phyloP scores from a whole-genome alignment of 2,329 filamentous ascomycete genomes.

The Fusarium sublunatum region DNA sequence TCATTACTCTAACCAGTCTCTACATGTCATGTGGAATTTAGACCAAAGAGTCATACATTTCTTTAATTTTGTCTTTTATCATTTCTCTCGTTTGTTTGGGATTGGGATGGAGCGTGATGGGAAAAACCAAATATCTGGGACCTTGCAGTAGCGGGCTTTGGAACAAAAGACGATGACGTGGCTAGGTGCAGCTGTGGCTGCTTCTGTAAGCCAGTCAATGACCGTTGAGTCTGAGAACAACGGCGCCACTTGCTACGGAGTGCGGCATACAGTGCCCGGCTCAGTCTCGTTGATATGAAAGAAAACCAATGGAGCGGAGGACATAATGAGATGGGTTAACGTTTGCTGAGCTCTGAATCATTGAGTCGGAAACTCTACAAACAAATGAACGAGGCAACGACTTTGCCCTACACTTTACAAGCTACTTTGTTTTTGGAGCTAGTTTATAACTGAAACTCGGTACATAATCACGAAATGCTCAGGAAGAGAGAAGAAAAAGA shows the following conservation, averaged over 20 bases:
- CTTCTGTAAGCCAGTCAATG: slow-evolving; percentile 29
- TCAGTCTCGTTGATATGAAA: slow-evolving; percentile 28
- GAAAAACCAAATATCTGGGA: slow-evolving; percentile 29
- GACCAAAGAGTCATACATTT: slow-evolving; percentile 53
- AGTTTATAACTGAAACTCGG: slow-evolving; percentile 39
- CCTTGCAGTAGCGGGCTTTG: slow-evolving; percentile 30
- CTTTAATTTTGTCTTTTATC: slow-evolving; percentile 48
- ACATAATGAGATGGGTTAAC: slow-evolving; percentile 21
- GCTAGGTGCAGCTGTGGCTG: slow-evolving; percentile 32
- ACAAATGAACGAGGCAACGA: slow-evolving; percentile 18
- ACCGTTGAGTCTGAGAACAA: slow-evolving; percentile 21
- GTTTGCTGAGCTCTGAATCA: slow-evolving; percentile 5
- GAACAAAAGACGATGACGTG: slow-evolving; percentile 34
- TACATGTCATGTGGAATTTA: slow-evolving; percentile 52
- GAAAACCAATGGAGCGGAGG: slow-evolving; percentile 20
- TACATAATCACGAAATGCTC: slow-evolving; percentile 38
- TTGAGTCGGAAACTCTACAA: neutral
- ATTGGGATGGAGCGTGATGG: slow-evolving; percentile 28
- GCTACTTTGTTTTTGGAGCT: slow-evolving; percentile 21
- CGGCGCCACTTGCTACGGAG: slow-evolving; percentile 40
- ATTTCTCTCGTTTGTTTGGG: slow-evolving; percentile 45
- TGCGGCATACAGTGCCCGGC: slow-evolving; percentile 9
- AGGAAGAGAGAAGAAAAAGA: slow-evolving; percentile 1
- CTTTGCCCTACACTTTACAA: slow-evolving; percentile 32
- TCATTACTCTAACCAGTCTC: slow-evolving; percentile 55